Percentiles rank a stretch among this genome's conserved stretches.
Evolutionary conservation across 2,329 filamentous ascomycete genomes (phyloP).

Genomic region (Dendrostoma leiphaemia): DNA sequence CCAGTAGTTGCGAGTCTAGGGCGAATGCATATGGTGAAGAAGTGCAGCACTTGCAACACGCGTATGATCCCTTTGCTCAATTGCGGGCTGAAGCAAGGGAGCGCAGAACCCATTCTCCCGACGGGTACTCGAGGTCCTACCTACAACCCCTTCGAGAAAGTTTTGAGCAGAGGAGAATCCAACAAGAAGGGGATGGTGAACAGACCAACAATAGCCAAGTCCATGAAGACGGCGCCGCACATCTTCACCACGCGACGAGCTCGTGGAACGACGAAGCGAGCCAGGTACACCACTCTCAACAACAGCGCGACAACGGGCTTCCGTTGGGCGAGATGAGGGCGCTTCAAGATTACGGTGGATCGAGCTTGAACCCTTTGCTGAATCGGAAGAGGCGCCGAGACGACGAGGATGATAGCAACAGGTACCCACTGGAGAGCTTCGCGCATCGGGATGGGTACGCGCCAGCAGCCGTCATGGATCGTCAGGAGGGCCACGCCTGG

Average conservation of each 20-base stretch:
- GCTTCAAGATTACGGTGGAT: slow-evolving; percentile 7
- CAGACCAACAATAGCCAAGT: neutral
- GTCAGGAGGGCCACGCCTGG: slow-evolving; percentile 4
- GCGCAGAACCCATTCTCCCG: slow-evolving; percentile 6
- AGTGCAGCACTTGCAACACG: slow-evolving; percentile 13
- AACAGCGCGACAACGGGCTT: slow-evolving; percentile 1
- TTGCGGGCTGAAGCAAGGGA: slow-evolving; percentile 12
- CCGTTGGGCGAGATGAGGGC: neutral
- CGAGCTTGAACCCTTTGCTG: slow-evolving; percentile 10
- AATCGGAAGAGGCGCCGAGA: slow-evolving; percentile 15
- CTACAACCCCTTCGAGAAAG: neutral
- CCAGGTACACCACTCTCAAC: slow-evolving; percentile 11
- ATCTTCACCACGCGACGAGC: slow-evolving; percentile 9
- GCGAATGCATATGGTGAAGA: neutral
- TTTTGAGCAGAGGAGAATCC: slow-evolving; percentile 12
- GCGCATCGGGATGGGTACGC: slow-evolving; percentile 3
- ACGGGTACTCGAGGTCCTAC: slow-evolving; percentile 7
- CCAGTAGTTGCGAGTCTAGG: slow-evolving; percentile 1
- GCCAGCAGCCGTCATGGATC: slow-evolving; percentile 1
- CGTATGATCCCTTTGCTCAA: slow-evolving; percentile 17
- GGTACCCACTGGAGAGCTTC: slow-evolving; percentile 11
- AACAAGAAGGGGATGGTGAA: neutral
- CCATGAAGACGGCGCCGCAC: neutral
- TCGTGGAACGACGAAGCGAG: slow-evolving; percentile 9
- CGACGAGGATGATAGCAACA: slow-evolving; percentile 9